These are phyloP conservation scores for Pezicula radicicola DNA, from an alignment of 2,329 filamentous ascomycete species.

Conservation along the genomic window DNA sequence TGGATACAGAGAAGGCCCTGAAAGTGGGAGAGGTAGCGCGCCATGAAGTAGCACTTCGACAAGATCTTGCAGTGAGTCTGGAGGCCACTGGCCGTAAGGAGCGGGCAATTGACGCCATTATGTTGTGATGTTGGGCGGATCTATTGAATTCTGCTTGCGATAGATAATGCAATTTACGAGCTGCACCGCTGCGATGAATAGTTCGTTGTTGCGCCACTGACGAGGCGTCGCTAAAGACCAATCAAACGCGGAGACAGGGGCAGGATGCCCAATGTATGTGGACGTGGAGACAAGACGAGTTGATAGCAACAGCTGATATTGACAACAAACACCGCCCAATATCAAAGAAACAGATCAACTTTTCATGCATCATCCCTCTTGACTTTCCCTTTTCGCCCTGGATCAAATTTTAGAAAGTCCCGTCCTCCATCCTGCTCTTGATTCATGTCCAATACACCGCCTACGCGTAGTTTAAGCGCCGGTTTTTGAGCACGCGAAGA, in stretches of 20 bases:
- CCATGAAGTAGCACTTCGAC: constrained; percentile 18
- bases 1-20: constrained; percentile 45
- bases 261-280: neutral
- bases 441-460: no score
- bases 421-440: no score
- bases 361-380: constrained; percentile 8
- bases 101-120: constrained; percentile 61
- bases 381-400: neutral
- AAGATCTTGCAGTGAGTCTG: constrained; percentile 16
- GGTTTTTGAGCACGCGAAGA: constrained; percentile 8
- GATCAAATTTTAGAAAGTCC: neutral
- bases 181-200: neutral
- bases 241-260: neutral
- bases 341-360: constrained; percentile 1
- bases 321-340: constrained; percentile 15
- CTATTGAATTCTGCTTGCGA: neutral
- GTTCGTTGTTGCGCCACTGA: no score
- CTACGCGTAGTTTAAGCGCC: constrained; percentile 13
- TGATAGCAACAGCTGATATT: constrained; percentile 12
- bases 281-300: neutral
- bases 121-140: constrained; percentile 15
- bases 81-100: constrained; percentile 33
- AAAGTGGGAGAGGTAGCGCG: constrained; percentile 27
- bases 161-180: neutral
- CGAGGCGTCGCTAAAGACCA: neutral